Conservation (phyloP, 2,329 filamentous ascomycete species). For the Aspergillus sp. region DNA sequence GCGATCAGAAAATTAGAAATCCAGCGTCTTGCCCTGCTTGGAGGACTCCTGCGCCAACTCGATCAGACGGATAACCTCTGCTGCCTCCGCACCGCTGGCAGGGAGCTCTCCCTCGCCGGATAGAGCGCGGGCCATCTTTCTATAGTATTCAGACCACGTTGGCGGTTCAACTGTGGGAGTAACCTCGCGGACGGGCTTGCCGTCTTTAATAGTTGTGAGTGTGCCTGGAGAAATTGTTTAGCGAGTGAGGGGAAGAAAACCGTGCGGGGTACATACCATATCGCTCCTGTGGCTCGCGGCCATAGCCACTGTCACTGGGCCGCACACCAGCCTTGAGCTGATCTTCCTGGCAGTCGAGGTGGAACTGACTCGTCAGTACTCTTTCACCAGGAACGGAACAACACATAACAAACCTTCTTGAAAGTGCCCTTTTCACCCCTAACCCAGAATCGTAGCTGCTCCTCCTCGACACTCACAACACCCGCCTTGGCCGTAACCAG, state of each 20-base stretch:
- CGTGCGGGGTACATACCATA: constrained; percentile 51
- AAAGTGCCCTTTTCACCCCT: constrained; percentile 75
- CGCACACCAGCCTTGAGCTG: constrained; percentile 69
- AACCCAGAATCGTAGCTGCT: constrained; percentile 77
- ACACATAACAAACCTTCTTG: constrained; percentile 59
- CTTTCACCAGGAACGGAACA: background rate
- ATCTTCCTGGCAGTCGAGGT: constrained; percentile 75
- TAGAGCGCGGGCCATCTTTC: constrained; percentile 57
- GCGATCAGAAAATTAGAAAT: constrained; percentile 31
- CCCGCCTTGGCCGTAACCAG: constrained; percentile 72
- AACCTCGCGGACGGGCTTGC: constrained; percentile 54
- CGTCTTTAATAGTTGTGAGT: constrained; percentile 61
- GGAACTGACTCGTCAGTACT: constrained; percentile 39
- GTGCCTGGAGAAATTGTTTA: constrained; percentile 29
- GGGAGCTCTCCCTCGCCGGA: constrained; percentile 58
- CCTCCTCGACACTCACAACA: constrained; percentile 68
- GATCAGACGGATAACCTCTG: constrained; percentile 60
- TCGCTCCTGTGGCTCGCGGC: constrained; percentile 62
- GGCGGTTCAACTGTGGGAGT: constrained; percentile 64
- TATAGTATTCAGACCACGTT: constrained; percentile 74
- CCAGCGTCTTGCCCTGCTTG: constrained; percentile 54
- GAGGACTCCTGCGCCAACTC: constrained; percentile 61
- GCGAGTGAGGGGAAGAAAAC: no score
- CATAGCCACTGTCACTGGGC: constrained; percentile 67
- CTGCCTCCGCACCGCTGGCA: constrained; percentile 58